Base-by-base conservation (phyloP, 2,329 filamentous ascomycete species). In the Nigrospora osmanthi region DNA sequence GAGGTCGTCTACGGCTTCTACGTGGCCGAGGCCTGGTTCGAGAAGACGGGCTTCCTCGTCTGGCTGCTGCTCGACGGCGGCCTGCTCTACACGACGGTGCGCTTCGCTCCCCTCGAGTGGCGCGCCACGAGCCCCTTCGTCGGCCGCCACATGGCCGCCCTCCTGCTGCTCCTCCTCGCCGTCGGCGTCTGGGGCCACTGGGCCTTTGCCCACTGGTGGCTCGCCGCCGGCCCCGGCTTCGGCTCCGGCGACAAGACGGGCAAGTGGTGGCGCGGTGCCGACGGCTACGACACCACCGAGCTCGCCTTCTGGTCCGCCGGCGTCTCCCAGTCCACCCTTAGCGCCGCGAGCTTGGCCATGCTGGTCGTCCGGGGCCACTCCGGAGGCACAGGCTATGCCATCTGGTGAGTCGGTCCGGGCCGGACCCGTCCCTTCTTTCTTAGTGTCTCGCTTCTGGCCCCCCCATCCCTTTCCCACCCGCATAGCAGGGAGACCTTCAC, bases 21-120 rank as follows among this genome's bases (percentile, higher is more conserved):
- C 49, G 69, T 76, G 14, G 62, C 66, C 46, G 71, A 75, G 47
- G 56, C 60, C 5, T 52, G 56, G 1, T 52, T 72, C 11, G 73
- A 77, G 52, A 59, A 59, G 12, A 49, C 59, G 14, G 69, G 70
- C 28, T 75, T 76, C 54, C 51, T 49, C 1, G 48, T 69, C 41
- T 77, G 75, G 73, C 61, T 78, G 31, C 36, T 73, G 3, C 63
- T 78, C 14, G 73, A 78, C 56, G 47, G 70, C 12, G 64, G 64
- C 3, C 61, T 78, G 31, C 57, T 77, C 11, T 72, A 71, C 51
- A 64, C 60, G 3, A 67, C 70, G 12, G 49, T 76, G n/a, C 64
- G 58, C 15, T 69, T 67, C 40, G 72, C 67, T 0, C 59, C 58
- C 3, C 48, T 62, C 14, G 73, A 73, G 13, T 76, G 73, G 63